These are phyloP conservation scores for Echinosphaeria canescens DNA, from an alignment of 2,329 filamentous ascomycete genomes.

Conservation along the genomic window DNA sequence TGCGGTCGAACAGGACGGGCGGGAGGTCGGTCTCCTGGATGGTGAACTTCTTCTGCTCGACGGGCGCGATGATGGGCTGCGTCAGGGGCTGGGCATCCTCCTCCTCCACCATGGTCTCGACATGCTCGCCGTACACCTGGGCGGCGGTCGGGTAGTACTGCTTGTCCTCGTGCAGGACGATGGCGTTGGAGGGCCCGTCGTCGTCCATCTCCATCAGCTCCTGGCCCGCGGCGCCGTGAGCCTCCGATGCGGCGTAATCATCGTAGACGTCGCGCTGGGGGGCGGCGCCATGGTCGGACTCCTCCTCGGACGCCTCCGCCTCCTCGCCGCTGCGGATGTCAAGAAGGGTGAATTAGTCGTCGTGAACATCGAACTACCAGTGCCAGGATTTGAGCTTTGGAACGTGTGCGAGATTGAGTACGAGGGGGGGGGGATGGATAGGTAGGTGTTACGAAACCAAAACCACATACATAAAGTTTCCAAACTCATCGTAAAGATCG, in stretches of 20 bases:
- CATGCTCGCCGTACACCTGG: conserved; percentile 83
- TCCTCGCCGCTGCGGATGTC: conserved; percentile 59
- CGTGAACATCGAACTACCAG: neutral
- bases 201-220: conserved; percentile 90
- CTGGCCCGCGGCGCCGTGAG: conserved; percentile 43
- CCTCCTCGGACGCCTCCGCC: conserved; percentile 63
- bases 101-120: conserved; percentile 90
- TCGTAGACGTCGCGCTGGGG: conserved; percentile 67
- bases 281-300: conserved; percentile 57
- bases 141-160: conserved; percentile 98
- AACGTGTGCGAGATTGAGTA: too few relatives aligned
- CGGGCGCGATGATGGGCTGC: conserved; percentile 81
- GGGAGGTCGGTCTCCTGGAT: conserved; percentile 84
- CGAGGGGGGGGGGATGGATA: neutral
- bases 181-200: conserved; percentile 83
- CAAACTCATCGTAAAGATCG: conserved; percentile 10
- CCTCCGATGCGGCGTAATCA: conserved; percentile 44
- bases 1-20: conserved; percentile 66
- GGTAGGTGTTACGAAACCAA: too few relatives aligned
- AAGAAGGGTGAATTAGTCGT: neutral
- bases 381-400: too few relatives aligned
- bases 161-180: conserved; percentile 97
- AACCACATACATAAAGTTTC: conserved; percentile 12
- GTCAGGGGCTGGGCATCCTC: conserved; percentile 88
- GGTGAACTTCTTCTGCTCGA: conserved; percentile 90